Evolutionary conservation across 1,139 yeast genomes (phyloP), one percentile per base, ranked within the genome.

Genomic region (Diutina sp.): DNA sequence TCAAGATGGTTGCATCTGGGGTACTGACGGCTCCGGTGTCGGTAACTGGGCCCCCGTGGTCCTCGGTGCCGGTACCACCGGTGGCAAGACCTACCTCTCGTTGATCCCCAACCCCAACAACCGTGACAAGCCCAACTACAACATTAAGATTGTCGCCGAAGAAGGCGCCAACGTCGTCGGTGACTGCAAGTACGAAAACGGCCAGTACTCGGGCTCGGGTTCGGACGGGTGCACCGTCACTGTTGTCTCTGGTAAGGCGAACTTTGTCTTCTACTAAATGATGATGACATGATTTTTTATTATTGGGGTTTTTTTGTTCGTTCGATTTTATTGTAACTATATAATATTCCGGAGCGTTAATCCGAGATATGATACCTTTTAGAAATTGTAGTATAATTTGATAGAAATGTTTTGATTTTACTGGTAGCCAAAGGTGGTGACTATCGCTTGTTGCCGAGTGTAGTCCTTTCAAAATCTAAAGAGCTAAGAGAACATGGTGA

Each of bases 41-140:
- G 98, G 98, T 75, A 93, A 93, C 87, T 93, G 97, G 96, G 96
- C 99, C 63, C 99, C 99, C 65, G 80, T 93, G 64, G 89, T 86
- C 73, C 81, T 93, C 65, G 99, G 99, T 71, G 89, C 98, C 59
- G 98, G 98, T 68, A 78, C 79, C 74, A 78, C 87, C 62, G 73
- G 74, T 64, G 96, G 96, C 64, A 76, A 81, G 62, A 79, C 96
- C 59, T 93, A 90, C 82, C 77, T 93, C 67, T 89, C 97, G 18
- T 78, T 93, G 73, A 89, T 90, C 73, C 97, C 98, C 72, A 91
- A 91, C 78, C 97, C 97, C 68, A 90, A 90, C 83, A 90, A 89
- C 80, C 66, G 70, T 55, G 72, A 78, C 54, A 72, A 90, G 60
- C 87, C 93, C 67, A 89, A 90, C 82, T 93, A 76, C 79, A 89